Percentiles rank a stretch among this genome's conserved stretches.
phyloP scores from a whole-genome alignment of 495 filamentous ascomycete genomes.

The Lindgomyces ingoldianus region DNA sequence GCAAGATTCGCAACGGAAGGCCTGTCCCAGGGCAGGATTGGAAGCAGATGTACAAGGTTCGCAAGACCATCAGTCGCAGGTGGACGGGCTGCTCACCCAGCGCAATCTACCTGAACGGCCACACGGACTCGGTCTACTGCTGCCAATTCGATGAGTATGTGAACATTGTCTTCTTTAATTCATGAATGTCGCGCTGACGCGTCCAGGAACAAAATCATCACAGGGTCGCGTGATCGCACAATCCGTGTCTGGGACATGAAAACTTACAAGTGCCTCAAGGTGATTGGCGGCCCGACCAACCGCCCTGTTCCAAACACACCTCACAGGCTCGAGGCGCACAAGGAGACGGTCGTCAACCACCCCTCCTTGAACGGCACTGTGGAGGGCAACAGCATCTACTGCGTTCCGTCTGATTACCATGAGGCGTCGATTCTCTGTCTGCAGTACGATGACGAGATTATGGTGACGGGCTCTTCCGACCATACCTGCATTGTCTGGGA shows the following conservation, averaged over 20 bases:
- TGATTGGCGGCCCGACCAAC: conserved; percentile 63
- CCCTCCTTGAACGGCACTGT: conserved; percentile 52
- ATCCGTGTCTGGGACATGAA: conserved; percentile 94
- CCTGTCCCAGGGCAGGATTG: conserved; percentile 60
- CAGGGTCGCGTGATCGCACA: conserved; percentile 90
- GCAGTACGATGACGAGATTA: conserved; percentile 86
- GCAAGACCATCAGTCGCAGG: conserved; percentile 69
- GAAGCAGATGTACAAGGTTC: conserved; percentile 80
- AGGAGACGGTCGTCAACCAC: conserved; percentile 41
- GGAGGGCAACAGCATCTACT: conserved; percentile 45
- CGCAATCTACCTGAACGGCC: conserved; percentile 86
- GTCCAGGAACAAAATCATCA: conserved; percentile 84
- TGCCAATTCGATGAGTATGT: conserved; percentile 90
- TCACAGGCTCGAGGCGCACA: conserved; percentile 34
- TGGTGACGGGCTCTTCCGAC: conserved; percentile 94
- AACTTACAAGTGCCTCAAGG: conserved; percentile 74
- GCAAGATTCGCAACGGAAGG: conserved; percentile 50
- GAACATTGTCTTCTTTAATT: too few relatives aligned
- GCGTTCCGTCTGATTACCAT: conserved; percentile 57
- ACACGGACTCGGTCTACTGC: conserved; percentile 94
- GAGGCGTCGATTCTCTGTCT: conserved; percentile 90
- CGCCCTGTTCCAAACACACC: conserved; percentile 31
- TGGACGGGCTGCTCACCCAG: conserved; percentile 78
- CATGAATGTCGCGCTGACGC: conserved; percentile 4
- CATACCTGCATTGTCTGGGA: conserved; percentile 89